Evolutionary conservation across 805 yeast species (phyloP), one percentile per base, ranked within the genome.

Genomic region (Candida qinlingensis): DNA sequence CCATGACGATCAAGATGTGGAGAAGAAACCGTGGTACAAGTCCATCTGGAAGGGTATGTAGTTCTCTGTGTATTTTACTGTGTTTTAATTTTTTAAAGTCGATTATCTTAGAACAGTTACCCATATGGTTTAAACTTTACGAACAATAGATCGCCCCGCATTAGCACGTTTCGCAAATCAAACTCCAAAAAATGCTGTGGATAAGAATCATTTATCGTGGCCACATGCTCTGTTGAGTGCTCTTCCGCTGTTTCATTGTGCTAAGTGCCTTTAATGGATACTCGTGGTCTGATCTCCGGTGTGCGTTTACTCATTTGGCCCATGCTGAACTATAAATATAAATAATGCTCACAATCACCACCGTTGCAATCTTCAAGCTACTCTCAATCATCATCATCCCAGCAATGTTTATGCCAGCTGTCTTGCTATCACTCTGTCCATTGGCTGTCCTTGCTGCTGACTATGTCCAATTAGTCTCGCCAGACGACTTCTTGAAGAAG

Each of bases 401-500:
- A 2, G 28, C 28, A 30, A 46, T 46, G 49, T 37, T 46, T 27
- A 19, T n/a, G 34, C 34, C 49, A 13, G 27, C 28, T 6, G 28
- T 46, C 35, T 13, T 46, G 12, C 5, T 34, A 6, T 31, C 45
- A 12, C 37, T 37, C 13, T 43, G 3, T 11, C 30, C 46, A 26
- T 13, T 39, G 6, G 34, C 41, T 8, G 25, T 41, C 19, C n/a
- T 42, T 25, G 26, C 39, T 7, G 39, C 44, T n/a, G 33, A 47
- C 6, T 60, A 59, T 39, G 39, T 50, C 8, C 51, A 55, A 34
- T 52, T 50, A 3, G 37, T 49, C 7, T 37, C 52, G 8, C 57
- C 61, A 28, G 51, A 54, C 26, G 53, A 49, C 25, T 57, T 46
- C 36, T 37, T 59, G 5, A 34, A 39, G 26, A 49, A 47, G 37